Evolutionary conservation across 306 rosid genomes (phyloP).

Genomic region (Castanospermum australe): DNA sequence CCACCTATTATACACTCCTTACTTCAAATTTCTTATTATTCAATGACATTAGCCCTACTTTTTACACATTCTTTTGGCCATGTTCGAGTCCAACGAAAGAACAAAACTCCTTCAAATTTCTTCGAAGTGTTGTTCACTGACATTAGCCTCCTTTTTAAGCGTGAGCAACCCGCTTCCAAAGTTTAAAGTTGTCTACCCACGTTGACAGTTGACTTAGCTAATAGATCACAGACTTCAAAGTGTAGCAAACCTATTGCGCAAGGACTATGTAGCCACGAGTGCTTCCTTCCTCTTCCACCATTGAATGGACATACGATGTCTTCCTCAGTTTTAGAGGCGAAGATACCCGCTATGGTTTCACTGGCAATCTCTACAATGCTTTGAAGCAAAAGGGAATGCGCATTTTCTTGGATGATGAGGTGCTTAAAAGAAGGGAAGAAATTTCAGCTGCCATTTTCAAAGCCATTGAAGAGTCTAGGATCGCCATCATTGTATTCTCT

Average conservation of each 20-base stretch:
- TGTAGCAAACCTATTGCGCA: background rate
- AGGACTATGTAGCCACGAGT: background rate
- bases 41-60: too few relatives aligned
- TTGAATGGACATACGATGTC: background rate
- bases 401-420: background rate
- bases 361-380: background rate
- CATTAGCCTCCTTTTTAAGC: too few relatives aligned
- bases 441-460: background rate
- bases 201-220: background rate
- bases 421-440: background rate
- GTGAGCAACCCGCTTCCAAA: background rate
- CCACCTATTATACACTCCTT: too few relatives aligned
- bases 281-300: background rate
- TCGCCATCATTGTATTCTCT: background rate
- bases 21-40: too few relatives aligned
- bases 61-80: too few relatives aligned
- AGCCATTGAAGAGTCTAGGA: background rate
- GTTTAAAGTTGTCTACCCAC: background rate
- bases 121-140: too few relatives aligned
- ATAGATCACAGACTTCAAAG: background rate
- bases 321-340: constrained; percentile 10
- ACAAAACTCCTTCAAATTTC: too few relatives aligned
- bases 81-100: too few relatives aligned
- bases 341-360: background rate
- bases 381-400: background rate